Base-by-base conservation (phyloP, 2,329 filamentous ascomycete genomes). In the Calcarisporium arbuscula region DNA sequence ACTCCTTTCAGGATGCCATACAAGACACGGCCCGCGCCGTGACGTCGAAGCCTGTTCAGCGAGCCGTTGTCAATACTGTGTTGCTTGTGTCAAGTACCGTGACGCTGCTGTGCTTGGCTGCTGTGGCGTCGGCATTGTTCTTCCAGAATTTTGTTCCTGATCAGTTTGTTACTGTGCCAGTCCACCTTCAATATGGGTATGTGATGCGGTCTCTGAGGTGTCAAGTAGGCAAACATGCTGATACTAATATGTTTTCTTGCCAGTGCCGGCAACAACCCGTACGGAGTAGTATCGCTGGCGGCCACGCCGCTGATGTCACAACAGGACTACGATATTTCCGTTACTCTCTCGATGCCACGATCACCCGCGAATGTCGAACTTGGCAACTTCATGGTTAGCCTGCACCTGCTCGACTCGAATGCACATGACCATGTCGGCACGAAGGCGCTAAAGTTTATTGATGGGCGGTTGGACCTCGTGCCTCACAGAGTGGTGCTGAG, bases 341-440 rank as follows among this genome's bases (percentile, higher is more conserved):
- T 96, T 2, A 68, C 77, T 16, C 69, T 98, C 20, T 72, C 75
- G 4, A 68, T 98, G 43, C 92, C 92, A 14, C 79, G 82, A 26
- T 92, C 86, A 3, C 79, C 77, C 0, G 61, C 70, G 2, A 98
- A 98, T 51, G 62, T 84, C 16, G 74, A 73, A 3, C 74, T 75
- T 11, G 92, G 92, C 19, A 96, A 96, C 62, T 96, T 95, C 68
- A 98, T 98, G 92, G 66, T 96, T 14, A 81, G 85, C 30, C 64
- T 95, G 12, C 74, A 78, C 40, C 73, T 95, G 33, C 70, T 85
- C 32, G 69, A 69, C 18, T 61, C 62, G 17, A 57, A 60, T 23
- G 47, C 42, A 25, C 47, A 47, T 27, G 31, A 37, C 18, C 34
- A 39, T 10, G 35, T 60, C 12, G 45, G 44, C 11, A 38, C 41